Percentiles rank a stretch among this genome's conserved stretches.
phyloP scores from a whole-genome alignment of 305 asterid genomes.

The Fraxinus ornus region DNA sequence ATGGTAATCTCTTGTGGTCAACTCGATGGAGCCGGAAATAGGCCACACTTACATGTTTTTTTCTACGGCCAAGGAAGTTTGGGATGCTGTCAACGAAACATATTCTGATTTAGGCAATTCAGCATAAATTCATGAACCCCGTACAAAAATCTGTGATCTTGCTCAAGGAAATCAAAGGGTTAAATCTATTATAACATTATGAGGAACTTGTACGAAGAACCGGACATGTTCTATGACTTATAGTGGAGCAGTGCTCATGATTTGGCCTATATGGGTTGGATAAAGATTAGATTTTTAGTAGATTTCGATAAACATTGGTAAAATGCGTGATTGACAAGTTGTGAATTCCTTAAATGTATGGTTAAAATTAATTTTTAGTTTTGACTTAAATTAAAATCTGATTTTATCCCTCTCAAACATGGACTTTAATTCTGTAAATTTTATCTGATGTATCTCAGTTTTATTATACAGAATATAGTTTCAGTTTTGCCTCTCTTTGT shows the following conservation, averaged over 20 bases:
- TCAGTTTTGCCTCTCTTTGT: neutral
- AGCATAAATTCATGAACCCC: neutral
- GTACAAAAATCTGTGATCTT: neutral
- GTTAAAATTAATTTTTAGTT: too few relatives aligned
- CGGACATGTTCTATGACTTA: neutral
- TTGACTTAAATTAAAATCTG: too few relatives aligned
- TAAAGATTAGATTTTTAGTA: too few relatives aligned
- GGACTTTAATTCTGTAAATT: too few relatives aligned
- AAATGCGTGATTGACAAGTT: too few relatives aligned
- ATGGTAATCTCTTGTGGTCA: neutral
- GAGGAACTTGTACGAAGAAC: neutral
- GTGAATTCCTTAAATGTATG: too few relatives aligned
- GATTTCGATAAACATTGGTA: too few relatives aligned
- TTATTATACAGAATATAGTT: neutral
- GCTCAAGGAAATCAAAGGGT: neutral
- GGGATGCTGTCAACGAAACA: neutral
- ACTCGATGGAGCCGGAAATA: neutral
- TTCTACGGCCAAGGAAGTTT: neutral
- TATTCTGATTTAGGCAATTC: neutral
- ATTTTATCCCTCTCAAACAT: too few relatives aligned
- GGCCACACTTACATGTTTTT: neutral
- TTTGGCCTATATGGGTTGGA: neutral
- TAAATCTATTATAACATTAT: neutral
- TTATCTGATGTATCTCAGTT: neutral
- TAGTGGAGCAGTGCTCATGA: neutral